Conservation (phyloP, 345 rosid genomes). For the Populus pruinosa region DNA sequence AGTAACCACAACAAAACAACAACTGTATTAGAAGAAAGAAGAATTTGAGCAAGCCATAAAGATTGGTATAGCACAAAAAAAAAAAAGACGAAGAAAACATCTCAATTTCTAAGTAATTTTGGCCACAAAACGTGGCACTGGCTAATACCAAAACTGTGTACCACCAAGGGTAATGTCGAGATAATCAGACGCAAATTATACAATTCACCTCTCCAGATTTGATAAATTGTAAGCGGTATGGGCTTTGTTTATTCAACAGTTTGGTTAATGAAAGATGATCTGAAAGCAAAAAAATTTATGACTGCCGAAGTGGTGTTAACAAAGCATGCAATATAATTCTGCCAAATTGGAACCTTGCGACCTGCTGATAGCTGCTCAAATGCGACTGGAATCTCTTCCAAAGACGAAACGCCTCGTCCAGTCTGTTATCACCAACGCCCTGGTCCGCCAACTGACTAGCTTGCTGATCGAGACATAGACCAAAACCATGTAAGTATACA, state of each 20-base stretch:
- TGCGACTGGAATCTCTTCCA: slow-evolving; percentile 90
- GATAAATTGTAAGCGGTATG: background rate
- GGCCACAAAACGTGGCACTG: background rate
- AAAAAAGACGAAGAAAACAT: background rate
- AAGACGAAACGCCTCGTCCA: slow-evolving; percentile 88
- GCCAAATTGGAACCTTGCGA: background rate
- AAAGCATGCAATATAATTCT: background rate
- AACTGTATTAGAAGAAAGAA: background rate
- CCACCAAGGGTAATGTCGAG: background rate
- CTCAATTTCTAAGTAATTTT: background rate
- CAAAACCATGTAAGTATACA: background rate
- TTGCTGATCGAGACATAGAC: slow-evolving; percentile 48
- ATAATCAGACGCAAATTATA: background rate
- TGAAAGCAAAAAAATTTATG: background rate
- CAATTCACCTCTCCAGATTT: background rate
- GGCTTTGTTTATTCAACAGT: slow-evolving; percentile 1
- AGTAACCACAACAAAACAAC: background rate
- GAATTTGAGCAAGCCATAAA: background rate
- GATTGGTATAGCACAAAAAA: no score
- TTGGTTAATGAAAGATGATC: background rate
- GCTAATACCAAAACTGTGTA: background rate
- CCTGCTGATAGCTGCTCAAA: slow-evolving; percentile 30
- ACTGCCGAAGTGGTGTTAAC: background rate
- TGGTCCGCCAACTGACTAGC: slow-evolving; percentile 96
- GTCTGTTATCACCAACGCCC: slow-evolving; percentile 78